Conservation (phyloP, 768 basidiomycete genomes). For the Auriscalpium vulgare region DNA sequence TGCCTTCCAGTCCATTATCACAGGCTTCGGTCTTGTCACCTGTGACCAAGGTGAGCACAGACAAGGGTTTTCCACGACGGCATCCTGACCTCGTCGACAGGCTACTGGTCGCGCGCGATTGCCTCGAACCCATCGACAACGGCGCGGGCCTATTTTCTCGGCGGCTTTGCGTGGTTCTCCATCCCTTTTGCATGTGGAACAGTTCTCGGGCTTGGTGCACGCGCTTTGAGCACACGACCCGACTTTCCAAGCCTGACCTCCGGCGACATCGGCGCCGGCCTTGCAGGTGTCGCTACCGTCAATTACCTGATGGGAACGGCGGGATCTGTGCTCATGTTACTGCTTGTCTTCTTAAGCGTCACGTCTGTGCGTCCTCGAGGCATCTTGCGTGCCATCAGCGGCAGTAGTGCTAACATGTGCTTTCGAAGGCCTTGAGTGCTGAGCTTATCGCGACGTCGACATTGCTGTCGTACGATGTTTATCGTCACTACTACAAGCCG, state of each 20-base stretch:
- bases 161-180: conserved; percentile 33
- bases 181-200: conserved; percentile 33
- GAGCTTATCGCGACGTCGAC: conserved; percentile 31
- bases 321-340: conserved; percentile 29
- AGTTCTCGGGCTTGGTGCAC: conserved; percentile 27
- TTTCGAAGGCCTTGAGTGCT: conserved; percentile 20
- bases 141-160: conserved; percentile 30
- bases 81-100: conserved; percentile 5
- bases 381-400: background rate
- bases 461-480: conserved; percentile 29
- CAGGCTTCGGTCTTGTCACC: conserved; percentile 18
- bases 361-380: conserved; percentile 20
- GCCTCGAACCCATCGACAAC: conserved; percentile 29
- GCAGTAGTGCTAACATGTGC: background rate
- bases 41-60: conserved; percentile 15
- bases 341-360: conserved; percentile 29
- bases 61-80: background rate
- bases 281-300: conserved; percentile 27
- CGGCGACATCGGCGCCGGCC: conserved; percentile 26
- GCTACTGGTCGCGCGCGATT: conserved; percentile 32
- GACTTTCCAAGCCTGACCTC: conserved; percentile 22
- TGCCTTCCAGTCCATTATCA: conserved; percentile 10
- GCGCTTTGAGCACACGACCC: conserved; percentile 20
- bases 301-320: conserved; percentile 27
- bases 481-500: conserved; percentile 23